Base-by-base conservation (phyloP, 1,284 basidiomycete species). In the Ceratobasidium sp. region DNA sequence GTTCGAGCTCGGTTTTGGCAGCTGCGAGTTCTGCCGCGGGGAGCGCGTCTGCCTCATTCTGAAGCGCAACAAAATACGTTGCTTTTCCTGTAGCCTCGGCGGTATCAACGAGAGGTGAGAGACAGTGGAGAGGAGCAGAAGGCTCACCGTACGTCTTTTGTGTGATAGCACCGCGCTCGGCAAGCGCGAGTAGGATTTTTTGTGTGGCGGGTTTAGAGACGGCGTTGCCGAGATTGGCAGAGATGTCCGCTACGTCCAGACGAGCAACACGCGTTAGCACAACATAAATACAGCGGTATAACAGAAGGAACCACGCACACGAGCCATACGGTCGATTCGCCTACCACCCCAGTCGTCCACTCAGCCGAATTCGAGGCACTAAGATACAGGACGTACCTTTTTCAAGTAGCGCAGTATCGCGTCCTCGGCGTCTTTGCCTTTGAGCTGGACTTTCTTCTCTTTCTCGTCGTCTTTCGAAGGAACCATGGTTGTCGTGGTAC, bases 221-320 rank as follows among this genome's bases (percentile, higher is more conserved):
- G 11, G 91, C 90, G 71, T 93, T 92, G 83, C 95, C 96, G 54
- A 97, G 86, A 83, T 97, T 97, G 19, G 94, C 92, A 17, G 93
- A 88, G 1, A 97, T 91, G 82, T 96, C 95, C 49, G 95, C 95
- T 79, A 1, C 62, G n/a, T 15, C 9, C 40, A 43, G 34, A 46
- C 29, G 43, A 56, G 17, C 34, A 65, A 75, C 25, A 19, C 13
- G 46, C 15, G 34, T 22, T 22, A 25, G 54, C 32, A 29, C 46
- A n/a, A 43, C 25, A 6, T 19, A 22, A 54, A 2, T 54, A 54
- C 3, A 76, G 22, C 89, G 92, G 49, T 90, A 86, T 82, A 92
- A 94, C 91, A 17, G n/a, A 71, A 77, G n/a, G 78, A 43, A 32
- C 57, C 61, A 43, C 71, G 61, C 43, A 81, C 81, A 76, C 66